These are phyloP conservation scores for Ilex aquifolium DNA, from an alignment of 257 asterid species.

Conservation along the genomic window DNA sequence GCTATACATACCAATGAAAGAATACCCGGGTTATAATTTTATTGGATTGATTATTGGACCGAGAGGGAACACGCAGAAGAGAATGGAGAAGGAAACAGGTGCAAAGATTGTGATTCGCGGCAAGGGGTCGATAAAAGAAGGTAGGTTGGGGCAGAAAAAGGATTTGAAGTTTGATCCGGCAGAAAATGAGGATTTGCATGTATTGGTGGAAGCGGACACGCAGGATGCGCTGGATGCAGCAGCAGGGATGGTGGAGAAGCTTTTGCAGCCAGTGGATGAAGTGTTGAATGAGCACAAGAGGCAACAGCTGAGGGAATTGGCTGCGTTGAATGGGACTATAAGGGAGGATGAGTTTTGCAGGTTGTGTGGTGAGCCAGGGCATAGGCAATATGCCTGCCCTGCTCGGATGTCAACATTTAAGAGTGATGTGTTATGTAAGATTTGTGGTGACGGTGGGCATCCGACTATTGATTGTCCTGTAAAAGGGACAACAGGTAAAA, in stretches of 20 bases:
- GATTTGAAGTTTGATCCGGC: conserved; percentile 13
- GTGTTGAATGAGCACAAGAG: conserved; percentile 24
- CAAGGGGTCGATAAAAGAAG: conserved; percentile 17
- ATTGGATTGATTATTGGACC: conserved; percentile 41
- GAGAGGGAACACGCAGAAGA: conserved; percentile 40
- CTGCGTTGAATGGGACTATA: conserved; percentile 25
- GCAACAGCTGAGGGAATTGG: conserved; percentile 29
- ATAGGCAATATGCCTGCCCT: conserved; percentile 29
- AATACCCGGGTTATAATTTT: conserved; percentile 31
- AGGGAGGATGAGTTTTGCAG: conserved; percentile 21
- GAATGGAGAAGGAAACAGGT: conserved; percentile 38
- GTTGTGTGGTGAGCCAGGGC: conserved; percentile 31
- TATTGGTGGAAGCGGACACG: conserved; percentile 26
- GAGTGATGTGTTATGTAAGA: conserved; percentile 21
- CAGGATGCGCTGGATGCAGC: conserved; percentile 26
- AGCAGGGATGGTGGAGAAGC: conserved; percentile 31
- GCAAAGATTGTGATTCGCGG: conserved; percentile 33
- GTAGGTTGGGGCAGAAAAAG: conserved; percentile 1
- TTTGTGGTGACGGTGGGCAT: conserved; percentile 35
- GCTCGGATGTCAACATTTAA: conserved; percentile 22
- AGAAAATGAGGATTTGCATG: conserved; percentile 27
- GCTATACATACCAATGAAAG: conserved; percentile 25
- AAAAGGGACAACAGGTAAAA: not conserved
- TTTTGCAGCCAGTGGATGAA: conserved; percentile 34
- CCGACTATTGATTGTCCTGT: conserved; percentile 21